These are phyloP conservation scores for Aspergillus ostianus DNA, from an alignment of 495 filamentous ascomycete genomes.

Conservation along the genomic window DNA sequence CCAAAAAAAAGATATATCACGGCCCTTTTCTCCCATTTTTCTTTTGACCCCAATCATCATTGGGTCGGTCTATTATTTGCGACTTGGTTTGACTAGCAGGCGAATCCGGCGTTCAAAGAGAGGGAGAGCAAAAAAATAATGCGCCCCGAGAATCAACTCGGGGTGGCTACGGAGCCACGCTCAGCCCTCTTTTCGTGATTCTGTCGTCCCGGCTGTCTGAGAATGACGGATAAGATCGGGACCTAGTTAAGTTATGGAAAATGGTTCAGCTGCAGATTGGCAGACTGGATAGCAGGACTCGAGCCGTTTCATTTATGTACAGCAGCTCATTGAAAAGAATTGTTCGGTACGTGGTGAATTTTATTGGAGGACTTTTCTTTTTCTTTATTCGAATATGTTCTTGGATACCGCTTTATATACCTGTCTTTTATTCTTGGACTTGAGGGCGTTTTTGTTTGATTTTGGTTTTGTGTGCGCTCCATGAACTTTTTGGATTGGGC, in stretches of 20 bases:
- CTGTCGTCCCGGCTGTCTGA: slow-evolving; percentile 11
- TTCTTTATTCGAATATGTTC: slow-evolving; percentile 3
- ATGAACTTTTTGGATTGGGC: background rate
- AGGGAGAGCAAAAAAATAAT: background rate
- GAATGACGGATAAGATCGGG: slow-evolving; percentile 11
- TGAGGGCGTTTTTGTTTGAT: background rate
- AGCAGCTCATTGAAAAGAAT: background rate
- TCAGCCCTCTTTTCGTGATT: slow-evolving; percentile 9
- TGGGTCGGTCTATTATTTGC: background rate
- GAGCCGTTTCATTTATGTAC: background rate
- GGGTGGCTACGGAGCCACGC: slow-evolving; percentile 21
- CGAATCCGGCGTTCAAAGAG: background rate
- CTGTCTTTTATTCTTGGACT: background rate
- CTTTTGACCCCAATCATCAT: background rate
- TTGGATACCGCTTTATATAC: background rate
- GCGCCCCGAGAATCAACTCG: background rate
- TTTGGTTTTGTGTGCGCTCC: slow-evolving; percentile 1
- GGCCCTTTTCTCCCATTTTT: background rate
- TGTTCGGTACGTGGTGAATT: background rate
- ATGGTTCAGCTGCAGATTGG: background rate
- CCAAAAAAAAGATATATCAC: background rate
- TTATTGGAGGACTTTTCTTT: slow-evolving; percentile 6
- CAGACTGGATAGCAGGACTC: background rate
- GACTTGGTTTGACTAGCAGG: background rate
- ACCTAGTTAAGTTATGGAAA: slow-evolving; percentile 7